A percentile compares a stretch with the other conserved stretches of the same genome.
These are phyloP conservation scores for Cercis canadensis DNA, from an alignment of 306 rosid genomes.

Conservation along the genomic window DNA sequence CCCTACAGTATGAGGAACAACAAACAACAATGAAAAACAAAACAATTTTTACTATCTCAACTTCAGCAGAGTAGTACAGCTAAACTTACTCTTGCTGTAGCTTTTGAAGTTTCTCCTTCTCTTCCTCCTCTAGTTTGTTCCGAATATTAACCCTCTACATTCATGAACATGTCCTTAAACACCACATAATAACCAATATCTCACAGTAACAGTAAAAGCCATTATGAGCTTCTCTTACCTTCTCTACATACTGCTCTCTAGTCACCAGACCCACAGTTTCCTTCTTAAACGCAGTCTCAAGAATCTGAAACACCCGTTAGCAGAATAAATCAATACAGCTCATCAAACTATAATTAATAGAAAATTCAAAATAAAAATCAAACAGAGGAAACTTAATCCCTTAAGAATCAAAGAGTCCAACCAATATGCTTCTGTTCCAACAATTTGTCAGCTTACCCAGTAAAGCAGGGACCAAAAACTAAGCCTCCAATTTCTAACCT, in stretches of 20 bases:
- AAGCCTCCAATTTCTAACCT: too few relatives aligned
- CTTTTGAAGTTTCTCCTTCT: constrained; percentile 97
- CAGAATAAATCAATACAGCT: neutral
- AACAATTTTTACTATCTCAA: neutral
- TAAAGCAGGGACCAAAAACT: too few relatives aligned
- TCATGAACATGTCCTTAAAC: constrained; percentile 1
- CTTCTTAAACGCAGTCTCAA: constrained; percentile 96
- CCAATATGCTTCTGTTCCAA: too few relatives aligned
- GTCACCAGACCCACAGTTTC: constrained; percentile 97
- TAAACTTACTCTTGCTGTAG: constrained; percentile 79
- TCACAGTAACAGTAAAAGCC: neutral
- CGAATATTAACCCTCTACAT: constrained; percentile 86
- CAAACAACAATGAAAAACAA: neutral
- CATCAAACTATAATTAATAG: neutral
- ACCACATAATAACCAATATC: neutral
- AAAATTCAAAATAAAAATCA: neutral
- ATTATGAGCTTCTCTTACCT: constrained; percentile 53
- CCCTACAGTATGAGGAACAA: constrained; percentile 50
- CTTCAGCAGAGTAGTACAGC: neutral
- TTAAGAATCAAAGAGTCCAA: neutral
- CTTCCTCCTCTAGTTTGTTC: constrained; percentile 96
- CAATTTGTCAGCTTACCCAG: too few relatives aligned
- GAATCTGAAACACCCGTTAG: constrained; percentile 62
- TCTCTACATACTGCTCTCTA: constrained; percentile 91
- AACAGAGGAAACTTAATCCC: neutral